Evolutionary conservation across 805 yeast species (phyloP), one percentile per base, ranked within the genome.

Genomic region (Zygoascus bituminiphila): DNA sequence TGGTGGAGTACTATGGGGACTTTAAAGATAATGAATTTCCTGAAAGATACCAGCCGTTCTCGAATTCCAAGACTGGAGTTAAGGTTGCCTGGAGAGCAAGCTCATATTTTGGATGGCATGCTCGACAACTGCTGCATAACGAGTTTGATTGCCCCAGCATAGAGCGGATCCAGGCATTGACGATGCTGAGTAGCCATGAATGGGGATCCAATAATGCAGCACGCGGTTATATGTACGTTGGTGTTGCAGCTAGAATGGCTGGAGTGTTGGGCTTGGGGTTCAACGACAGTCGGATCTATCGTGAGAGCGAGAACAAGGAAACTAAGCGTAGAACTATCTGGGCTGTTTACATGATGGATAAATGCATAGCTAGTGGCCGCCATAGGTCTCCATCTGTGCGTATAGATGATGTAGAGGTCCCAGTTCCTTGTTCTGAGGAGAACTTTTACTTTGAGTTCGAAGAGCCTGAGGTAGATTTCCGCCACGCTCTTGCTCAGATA

Each of bases 181-280:
- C 36, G 8, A 48, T 48, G 51, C 51, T 48, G 22, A 48, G 51
- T 22, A 48, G 51, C 24, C 51, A 48, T 48, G 51, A 48, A 25
- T 48, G 51, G 51, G 51, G 51, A 9, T 49, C 22, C 6, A 31
- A 31, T 12, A 46, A 44, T 25, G 44, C 38, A 6, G 51, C 48
- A 8, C 29, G 47, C 15, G 45, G 51, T 46, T 42, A 21, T 36
- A 42, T 48, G 47, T 42, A 42, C 26, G 50, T 47, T 14, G 50
- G 50, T 8, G 45, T 47, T 7, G 50, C 50, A 4, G 21, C 49
- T 20, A 49, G 50, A 23, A 43, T 46, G 49, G 37, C 49, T 22
- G 36, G 45, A 5, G 20, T 40, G 5, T 8, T 46, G 26, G 49
- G 49, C 9, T 22, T 46, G 9, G 49, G 49, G 12, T 39, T 19